Evolutionary conservation across 371 early-diverging fungal genomes (phyloP), one percentile per base, ranked within the genome.

Genomic region (Thermomucor indicae-seudaticae): DNA sequence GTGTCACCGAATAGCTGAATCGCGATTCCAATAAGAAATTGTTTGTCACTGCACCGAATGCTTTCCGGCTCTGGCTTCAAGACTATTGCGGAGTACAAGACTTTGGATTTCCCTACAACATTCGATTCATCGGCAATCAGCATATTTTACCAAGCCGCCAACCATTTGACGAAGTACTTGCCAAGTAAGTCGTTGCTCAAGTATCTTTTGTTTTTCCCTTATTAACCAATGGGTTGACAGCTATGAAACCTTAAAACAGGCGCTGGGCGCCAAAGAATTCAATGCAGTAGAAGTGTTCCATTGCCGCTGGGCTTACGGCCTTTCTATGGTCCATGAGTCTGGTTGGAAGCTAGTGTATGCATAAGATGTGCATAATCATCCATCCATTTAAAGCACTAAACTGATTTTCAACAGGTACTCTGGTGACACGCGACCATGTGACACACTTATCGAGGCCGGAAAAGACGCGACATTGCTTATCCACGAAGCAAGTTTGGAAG

Each of bases 401-500:
- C n/a, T n/a, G n/a, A 17, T 23, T 41, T 17, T 30, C n/a, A 30
- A 50, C 51, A 78, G 75, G 22, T 95, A 93, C 64, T 97, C 98
- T 2, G 99, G 99, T 24, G 99, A 99, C 68, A 95, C 97, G 22
- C 84, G 95, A 14, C 99, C 99, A 14, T 87, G 89, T 56, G 47
- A 76, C 16, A 74, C 76, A 19, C 75, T 99, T 25, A 78, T 89
- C 4, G 53, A 78, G 6, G 80, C 86, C 19, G 97, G 95, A 0
- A 62, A 75, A 50, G 62, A 76, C 34, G 85, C 87, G 0, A 87
- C 89, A 2, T 54, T 99, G 0, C 65, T 99, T 51, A 81, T 99
- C 48, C 99, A 99, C 66, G 99, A 99, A 72, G 95, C 97, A 0
- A 99, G 98, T 3, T 83, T 98, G 53, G 89, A 91, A 31, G 89